Evolutionary conservation across 169 alveolate genomes (phyloP).

Genomic region (Theileria equi): DNA sequence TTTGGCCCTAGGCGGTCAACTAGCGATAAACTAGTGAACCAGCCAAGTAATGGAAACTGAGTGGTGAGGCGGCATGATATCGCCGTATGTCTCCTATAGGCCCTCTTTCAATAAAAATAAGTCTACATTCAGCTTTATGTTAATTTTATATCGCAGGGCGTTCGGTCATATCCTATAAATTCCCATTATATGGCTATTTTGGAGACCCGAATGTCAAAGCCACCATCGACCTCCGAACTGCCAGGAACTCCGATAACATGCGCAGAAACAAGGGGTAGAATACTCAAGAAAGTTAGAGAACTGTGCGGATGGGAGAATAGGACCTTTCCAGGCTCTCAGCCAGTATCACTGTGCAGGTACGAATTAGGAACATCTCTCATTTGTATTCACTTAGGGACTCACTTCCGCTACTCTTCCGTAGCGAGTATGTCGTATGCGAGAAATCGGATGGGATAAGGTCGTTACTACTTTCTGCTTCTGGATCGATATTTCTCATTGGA

Average conservation of each 20-base stretch:
- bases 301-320: conserved; percentile 82
- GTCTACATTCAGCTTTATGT: too few relatives aligned
- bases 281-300: conserved; percentile 63
- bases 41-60: too few relatives aligned
- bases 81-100: too few relatives aligned
- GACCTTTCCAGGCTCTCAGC: conserved; percentile 87
- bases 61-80: too few relatives aligned
- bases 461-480: conserved; percentile 81
- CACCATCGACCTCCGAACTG: conserved; percentile 1
- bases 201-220: too few relatives aligned
- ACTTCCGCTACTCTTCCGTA: conserved; percentile 60
- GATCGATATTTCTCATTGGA: conserved; percentile 81
- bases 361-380: conserved; percentile 20
- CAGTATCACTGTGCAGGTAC: conserved; percentile 79
- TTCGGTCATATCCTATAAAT: too few relatives aligned
- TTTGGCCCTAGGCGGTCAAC: too few relatives aligned
- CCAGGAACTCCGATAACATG: conserved; percentile 46
- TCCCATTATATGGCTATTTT: too few relatives aligned
- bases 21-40: too few relatives aligned
- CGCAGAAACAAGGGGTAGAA: conserved; percentile 48
- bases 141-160: too few relatives aligned
- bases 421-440: conserved; percentile 87
- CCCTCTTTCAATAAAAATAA: too few relatives aligned
- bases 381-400: conserved; percentile 19
- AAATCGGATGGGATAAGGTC: conserved; percentile 88